phyloP scores from a whole-genome alignment of 345 rosid species.

The Eutrema yunnanense region DNA sequence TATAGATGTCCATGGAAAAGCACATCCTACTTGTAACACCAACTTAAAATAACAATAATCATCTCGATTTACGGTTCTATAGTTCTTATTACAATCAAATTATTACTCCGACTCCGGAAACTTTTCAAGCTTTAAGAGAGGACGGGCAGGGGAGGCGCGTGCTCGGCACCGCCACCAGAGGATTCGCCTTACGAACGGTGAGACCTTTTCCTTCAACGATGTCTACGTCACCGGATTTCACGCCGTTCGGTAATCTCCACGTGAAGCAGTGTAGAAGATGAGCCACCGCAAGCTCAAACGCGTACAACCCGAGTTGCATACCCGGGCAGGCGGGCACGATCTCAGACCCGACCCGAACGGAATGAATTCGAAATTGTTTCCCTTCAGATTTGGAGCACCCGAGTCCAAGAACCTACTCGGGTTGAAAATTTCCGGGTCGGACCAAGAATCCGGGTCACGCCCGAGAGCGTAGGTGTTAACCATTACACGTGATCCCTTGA shows the following conservation, averaged over 20 bases:
- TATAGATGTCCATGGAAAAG: too few relatives aligned
- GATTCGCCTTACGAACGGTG: conserved; percentile 53
- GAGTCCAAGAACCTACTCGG: conserved; percentile 49
- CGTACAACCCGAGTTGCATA: conserved; percentile 63
- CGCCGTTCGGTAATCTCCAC: conserved; percentile 60
- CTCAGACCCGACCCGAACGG: conserved; percentile 78
- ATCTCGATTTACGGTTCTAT: too few relatives aligned
- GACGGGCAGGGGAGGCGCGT: conserved; percentile 37
- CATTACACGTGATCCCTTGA: conserved; percentile 50
- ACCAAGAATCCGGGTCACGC: conserved; percentile 49
- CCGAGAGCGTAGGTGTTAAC: conserved; percentile 55
- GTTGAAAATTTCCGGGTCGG: conserved; percentile 45
- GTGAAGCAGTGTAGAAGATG: conserved; percentile 63
- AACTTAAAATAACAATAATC: too few relatives aligned
- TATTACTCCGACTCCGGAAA: neutral
- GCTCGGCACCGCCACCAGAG: conserved; percentile 50
- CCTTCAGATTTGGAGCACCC: conserved; percentile 46
- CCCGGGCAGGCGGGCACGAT: conserved; percentile 81
- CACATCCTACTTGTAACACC: too few relatives aligned
- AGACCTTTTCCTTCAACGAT: conserved; percentile 58
- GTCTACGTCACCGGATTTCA: conserved; percentile 51
- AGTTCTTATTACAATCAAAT: too few relatives aligned
- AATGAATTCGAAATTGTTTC: conserved; percentile 49
- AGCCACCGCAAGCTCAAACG: conserved; percentile 46
- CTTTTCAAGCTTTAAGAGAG: neutral